Conservation (phyloP, 2,329 filamentous ascomycete species). For the Cladobotryum protrusum region DNA sequence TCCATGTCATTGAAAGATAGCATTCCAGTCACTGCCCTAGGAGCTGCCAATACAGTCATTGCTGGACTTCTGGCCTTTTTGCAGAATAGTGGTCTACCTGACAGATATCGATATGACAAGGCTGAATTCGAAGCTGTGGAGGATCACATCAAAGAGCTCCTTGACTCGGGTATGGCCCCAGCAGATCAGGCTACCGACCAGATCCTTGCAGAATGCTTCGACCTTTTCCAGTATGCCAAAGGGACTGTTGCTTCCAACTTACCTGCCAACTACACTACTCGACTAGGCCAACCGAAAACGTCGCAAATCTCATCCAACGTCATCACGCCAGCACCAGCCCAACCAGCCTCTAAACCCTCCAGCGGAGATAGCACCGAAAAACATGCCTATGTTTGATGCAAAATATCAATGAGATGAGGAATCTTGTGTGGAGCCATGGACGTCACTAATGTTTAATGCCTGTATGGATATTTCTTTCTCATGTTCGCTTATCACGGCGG, state of each 20-base stretch:
- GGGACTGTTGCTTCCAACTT: slow-evolving; percentile 42
- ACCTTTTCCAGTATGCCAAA: slow-evolving; percentile 39
- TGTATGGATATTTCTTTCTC: background rate
- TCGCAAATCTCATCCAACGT: background rate
- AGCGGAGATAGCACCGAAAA: too few species aligned
- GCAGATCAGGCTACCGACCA: slow-evolving; percentile 38
- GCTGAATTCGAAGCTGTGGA: slow-evolving; percentile 45
- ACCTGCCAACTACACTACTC: slow-evolving; percentile 35
- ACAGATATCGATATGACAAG: slow-evolving; percentile 44
- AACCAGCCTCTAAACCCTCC: too few species aligned
- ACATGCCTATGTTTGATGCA: too few species aligned
- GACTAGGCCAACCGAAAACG: slow-evolving; percentile 3
- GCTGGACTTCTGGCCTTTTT: slow-evolving; percentile 46
- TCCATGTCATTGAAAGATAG: slow-evolving; percentile 32
- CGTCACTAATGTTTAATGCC: too few species aligned
- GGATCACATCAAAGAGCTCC: slow-evolving; percentile 43
- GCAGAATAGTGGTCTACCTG: slow-evolving; percentile 48
- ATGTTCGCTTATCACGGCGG: slow-evolving; percentile 1
- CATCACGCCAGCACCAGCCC: background rate
- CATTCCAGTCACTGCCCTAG: slow-evolving; percentile 42
- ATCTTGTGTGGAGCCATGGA: too few species aligned
- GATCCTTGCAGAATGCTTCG: slow-evolving; percentile 41
- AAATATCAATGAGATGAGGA: too few species aligned
- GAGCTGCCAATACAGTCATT: slow-evolving; percentile 43
- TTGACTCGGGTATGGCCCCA: slow-evolving; percentile 42